Evolutionary conservation across 148 eudicot genomes (phyloP).

Genomic region (Tetragonia tetragonoides): DNA sequence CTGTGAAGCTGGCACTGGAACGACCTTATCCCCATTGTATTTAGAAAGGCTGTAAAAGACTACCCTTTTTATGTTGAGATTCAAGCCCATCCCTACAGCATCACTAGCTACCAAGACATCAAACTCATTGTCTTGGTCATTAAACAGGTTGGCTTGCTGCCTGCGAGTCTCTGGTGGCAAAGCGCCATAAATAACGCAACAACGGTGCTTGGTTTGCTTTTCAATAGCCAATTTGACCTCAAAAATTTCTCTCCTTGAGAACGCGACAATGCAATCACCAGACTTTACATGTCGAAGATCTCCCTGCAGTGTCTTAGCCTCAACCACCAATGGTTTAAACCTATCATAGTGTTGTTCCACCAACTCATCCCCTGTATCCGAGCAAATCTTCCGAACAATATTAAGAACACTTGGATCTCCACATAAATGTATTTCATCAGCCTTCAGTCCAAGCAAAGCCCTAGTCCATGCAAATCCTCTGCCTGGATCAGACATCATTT

Average conservation of each 20-base stretch:
- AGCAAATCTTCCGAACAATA: slow-evolving; percentile 72
- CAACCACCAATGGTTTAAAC: slow-evolving; percentile 90
- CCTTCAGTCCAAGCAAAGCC: slow-evolving; percentile 88
- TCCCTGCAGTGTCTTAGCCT: slow-evolving; percentile 86
- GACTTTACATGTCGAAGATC: slow-evolving; percentile 78
- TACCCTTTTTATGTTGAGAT: slow-evolving; percentile 81
- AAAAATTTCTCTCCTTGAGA: slow-evolving; percentile 96
- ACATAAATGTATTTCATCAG: slow-evolving; percentile 95
- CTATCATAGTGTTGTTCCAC: slow-evolving; percentile 77
- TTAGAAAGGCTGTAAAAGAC: slow-evolving; percentile 74
- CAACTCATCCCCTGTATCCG: slow-evolving; percentile 86
- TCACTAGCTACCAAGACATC: slow-evolving; percentile 98
- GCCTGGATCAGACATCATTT: slow-evolving; percentile 78
- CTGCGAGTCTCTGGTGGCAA: slow-evolving; percentile 98
- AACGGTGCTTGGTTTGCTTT: slow-evolving; percentile 80
- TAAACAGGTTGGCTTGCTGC: slow-evolving; percentile 83
- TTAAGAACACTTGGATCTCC: slow-evolving; percentile 94
- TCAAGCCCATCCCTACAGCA: slow-evolving; percentile 99
- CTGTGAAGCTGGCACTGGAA: slow-evolving; percentile 89
- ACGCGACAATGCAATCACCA: slow-evolving; percentile 96
- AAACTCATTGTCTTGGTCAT: slow-evolving; percentile 70
- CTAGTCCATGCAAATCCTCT: slow-evolving; percentile 98
- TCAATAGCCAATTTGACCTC: slow-evolving; percentile 92
- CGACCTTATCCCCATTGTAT: slow-evolving; percentile 81
- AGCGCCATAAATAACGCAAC: slow-evolving; percentile 96